These are phyloP conservation scores for Penicillium parvum DNA, from an alignment of 495 filamentous ascomycete species.

Conservation along the genomic window DNA sequence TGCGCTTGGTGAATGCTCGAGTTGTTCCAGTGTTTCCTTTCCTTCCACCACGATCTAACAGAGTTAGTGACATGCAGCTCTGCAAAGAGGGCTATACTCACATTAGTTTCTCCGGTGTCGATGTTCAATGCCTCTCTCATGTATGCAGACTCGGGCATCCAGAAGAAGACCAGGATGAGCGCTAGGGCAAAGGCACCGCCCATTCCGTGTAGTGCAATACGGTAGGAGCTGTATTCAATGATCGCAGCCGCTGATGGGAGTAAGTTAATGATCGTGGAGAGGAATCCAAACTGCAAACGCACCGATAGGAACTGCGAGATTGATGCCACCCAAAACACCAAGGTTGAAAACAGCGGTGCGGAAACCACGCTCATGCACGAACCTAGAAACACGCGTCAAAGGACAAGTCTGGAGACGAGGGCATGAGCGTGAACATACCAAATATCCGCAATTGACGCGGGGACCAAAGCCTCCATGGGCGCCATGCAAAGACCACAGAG, in stretches of 20 bases:
- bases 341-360: conserved; percentile 63
- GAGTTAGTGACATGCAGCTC: background rate
- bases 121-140: conserved; percentile 31
- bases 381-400: conserved; percentile 18
- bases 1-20: conserved; percentile 17
- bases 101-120: conserved; percentile 29
- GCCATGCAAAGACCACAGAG: conserved; percentile 33
- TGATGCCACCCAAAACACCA: conserved; percentile 49
- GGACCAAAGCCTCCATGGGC: conserved; percentile 27
- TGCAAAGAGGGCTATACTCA: conserved; percentile 1
- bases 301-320: conserved; percentile 40
- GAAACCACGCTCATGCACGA: conserved; percentile 62
- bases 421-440: conserved; percentile 8
- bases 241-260: conserved; percentile 24
- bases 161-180: conserved; percentile 38
- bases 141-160: conserved; percentile 42
- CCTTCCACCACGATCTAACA: conserved; percentile 14
- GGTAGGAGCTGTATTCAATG: conserved; percentile 32
- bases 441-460: conserved; percentile 27
- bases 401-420: background rate
- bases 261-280: background rate
- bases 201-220: conserved; percentile 33
- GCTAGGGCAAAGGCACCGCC: conserved; percentile 37
- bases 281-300: conserved; percentile 2
- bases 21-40: conserved; percentile 24